phyloP scores from a whole-genome alignment of 1,284 basidiomycete genomes.

The Cryptococcus sp. region DNA sequence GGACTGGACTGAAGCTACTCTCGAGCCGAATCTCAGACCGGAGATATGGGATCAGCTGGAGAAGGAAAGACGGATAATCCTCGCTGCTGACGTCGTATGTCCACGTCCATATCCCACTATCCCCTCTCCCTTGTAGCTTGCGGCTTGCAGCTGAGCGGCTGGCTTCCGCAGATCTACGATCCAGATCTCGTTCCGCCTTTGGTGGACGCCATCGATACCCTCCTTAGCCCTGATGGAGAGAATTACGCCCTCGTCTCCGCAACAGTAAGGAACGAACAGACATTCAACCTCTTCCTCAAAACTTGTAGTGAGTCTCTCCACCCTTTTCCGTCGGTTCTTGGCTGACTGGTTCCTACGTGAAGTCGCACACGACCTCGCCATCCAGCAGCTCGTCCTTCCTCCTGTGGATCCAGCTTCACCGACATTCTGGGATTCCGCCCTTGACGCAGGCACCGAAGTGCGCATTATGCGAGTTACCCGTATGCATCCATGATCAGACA shows the following conservation, averaged over 20 bases:
- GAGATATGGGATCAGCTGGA: slow-evolving; percentile 26
- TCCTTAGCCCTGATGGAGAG: slow-evolving; percentile 22
- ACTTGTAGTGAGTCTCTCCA: slow-evolving; percentile 34
- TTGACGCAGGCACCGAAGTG: slow-evolving; percentile 41
- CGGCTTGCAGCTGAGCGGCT: too few species aligned
- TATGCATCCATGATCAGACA: not conserved
- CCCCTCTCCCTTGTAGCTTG: too few species aligned
- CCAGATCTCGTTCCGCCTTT: slow-evolving; percentile 50
- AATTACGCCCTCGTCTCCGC: slow-evolving; percentile 45
- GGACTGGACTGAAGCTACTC: slow-evolving; percentile 41
- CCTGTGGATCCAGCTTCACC: slow-evolving; percentile 27
- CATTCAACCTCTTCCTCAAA: slow-evolving; percentile 42
- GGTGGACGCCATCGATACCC: slow-evolving; percentile 37
- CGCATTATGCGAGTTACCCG: slow-evolving; percentile 35
- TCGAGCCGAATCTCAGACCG: slow-evolving; percentile 17
- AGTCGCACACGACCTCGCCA: slow-evolving; percentile 6
- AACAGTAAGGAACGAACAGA: slow-evolving; percentile 51
- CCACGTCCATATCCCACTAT: not conserved
- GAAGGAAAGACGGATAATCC: slow-evolving; percentile 26
- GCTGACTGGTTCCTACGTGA: not conserved
- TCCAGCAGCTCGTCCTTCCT: slow-evolving; percentile 23
- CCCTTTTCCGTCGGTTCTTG: too few species aligned
- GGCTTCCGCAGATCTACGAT: slow-evolving; percentile 47
- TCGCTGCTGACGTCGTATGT: slow-evolving; percentile 54
- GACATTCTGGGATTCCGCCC: slow-evolving; percentile 49